A percentile compares a stretch with the other conserved stretches of the same genome.
Evolutionary conservation across 352 stramenopile species (phyloP).

Genomic region (Phytophthora pistaciae): DNA sequence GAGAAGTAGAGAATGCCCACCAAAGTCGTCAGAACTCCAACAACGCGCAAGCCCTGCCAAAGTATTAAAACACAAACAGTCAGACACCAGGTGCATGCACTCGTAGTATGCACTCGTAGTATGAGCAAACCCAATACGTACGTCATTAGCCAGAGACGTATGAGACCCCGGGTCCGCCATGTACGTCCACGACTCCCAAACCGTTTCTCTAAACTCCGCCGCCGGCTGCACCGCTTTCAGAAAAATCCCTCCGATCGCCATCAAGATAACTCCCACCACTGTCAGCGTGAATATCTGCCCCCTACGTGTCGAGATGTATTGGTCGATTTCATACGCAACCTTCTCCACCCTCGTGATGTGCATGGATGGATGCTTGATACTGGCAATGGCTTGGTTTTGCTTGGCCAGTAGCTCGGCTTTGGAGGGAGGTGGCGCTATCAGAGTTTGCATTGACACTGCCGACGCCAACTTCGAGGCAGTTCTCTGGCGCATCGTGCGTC

Average conservation of each 20-base stretch:
- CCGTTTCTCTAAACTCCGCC: slow-evolving; percentile 38
- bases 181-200: slow-evolving; percentile 72
- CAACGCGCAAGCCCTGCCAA: slow-evolving; percentile 50
- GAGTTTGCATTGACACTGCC: slow-evolving; percentile 21
- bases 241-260: slow-evolving; percentile 47
- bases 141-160: slow-evolving; percentile 36
- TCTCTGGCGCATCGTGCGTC: slow-evolving; percentile 19
- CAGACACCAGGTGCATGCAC: neutral
- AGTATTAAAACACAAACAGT: too few species aligned
- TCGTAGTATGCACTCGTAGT: too few species aligned
- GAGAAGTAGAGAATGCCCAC: slow-evolving; percentile 87
- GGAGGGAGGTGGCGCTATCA: slow-evolving; percentile 6
- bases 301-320: slow-evolving; percentile 64
- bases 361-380: slow-evolving; percentile 5
- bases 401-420: slow-evolving; percentile 23
- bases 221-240: slow-evolving; percentile 46
- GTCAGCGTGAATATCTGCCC: slow-evolving; percentile 60
- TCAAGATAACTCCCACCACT: slow-evolving; percentile 48
- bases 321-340: slow-evolving; percentile 54
- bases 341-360: slow-evolving; percentile 44
- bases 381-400: slow-evolving; percentile 24
- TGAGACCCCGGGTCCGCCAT: slow-evolving; percentile 63
- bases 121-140: too few species aligned
- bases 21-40: slow-evolving; percentile 66
- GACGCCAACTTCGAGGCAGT: slow-evolving; percentile 24